Percentiles rank a stretch among this genome's conserved stretches.
Conservation (phyloP, 2,329 filamentous ascomycete genomes). For the Penicillium expansum region DNA sequence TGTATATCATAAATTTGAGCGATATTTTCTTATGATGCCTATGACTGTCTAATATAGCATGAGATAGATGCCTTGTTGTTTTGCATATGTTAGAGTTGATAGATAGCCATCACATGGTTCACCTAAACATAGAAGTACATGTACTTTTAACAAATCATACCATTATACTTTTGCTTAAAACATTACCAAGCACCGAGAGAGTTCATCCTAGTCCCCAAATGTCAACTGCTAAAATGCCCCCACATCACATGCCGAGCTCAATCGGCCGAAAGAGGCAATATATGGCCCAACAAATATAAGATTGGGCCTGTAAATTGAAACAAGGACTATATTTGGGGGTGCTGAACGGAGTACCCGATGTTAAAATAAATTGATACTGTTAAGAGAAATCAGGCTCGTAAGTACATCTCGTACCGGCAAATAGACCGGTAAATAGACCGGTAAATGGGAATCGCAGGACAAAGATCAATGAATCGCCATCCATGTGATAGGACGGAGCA, state of each 20-base stretch:
- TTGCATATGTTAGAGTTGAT: neutral
- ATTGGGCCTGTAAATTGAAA: neutral
- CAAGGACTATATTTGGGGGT: neutral
- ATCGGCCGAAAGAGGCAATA: neutral
- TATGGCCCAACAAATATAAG: neutral
- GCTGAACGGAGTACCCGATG: neutral
- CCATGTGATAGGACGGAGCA: constrained; percentile 8
- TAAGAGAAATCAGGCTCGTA: neutral
- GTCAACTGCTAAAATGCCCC: neutral
- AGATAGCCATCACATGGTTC: neutral
- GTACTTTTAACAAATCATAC: neutral
- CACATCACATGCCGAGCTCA: constrained; percentile 4
- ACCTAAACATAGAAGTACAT: neutral
- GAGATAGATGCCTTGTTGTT: neutral
- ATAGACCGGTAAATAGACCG: neutral
- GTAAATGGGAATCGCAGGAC: neutral
- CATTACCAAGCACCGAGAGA: neutral
- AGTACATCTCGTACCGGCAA: neutral
- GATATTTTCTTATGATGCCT: neutral
- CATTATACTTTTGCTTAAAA: neutral
- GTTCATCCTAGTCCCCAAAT: neutral
- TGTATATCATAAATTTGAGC: constrained; percentile 11
- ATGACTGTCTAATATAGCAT: neutral
- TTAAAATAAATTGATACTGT: neutral
- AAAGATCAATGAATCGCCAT: neutral